These are phyloP conservation scores for Copromyces sp. DNA, from an alignment of 495 filamentous ascomycete genomes.

Conservation along the genomic window DNA sequence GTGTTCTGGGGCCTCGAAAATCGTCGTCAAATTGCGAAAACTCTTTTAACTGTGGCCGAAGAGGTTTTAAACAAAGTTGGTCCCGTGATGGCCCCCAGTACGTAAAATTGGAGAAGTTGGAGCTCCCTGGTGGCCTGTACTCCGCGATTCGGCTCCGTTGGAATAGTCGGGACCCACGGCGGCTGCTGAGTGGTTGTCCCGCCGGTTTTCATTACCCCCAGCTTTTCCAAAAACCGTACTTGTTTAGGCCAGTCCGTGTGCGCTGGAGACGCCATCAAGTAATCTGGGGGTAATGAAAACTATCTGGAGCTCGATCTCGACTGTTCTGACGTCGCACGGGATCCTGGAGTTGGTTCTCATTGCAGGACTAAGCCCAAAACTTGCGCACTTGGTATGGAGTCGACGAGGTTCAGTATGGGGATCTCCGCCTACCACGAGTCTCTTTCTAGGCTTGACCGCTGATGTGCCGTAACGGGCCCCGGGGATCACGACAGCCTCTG, in stretches of 20 bases:
- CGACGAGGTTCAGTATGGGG: background rate
- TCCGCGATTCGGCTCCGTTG: conserved; percentile 5
- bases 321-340: conserved; percentile 16
- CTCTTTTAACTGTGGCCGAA: conserved; percentile 7
- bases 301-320: conserved; percentile 1
- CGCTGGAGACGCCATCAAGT: conserved; percentile 21
- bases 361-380: background rate
- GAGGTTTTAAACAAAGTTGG: conserved; percentile 2
- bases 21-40: conserved; percentile 6
- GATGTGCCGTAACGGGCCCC: conserved; percentile 8
- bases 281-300: conserved; percentile 34
- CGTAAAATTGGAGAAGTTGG: conserved; percentile 15
- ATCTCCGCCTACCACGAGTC: background rate
- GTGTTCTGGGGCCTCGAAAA: background rate
- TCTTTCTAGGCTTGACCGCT: conserved; percentile 13
- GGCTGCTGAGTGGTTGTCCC: conserved; percentile 9
- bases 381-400: background rate
- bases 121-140: background rate
- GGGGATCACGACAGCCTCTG: conserved; percentile 1
- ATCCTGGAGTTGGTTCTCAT: background rate
- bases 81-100: conserved; percentile 23
- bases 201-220: conserved; percentile 18
- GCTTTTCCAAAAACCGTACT: conserved; percentile 8
- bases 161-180: background rate
- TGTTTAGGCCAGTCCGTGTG: conserved; percentile 6